Percentiles rank a stretch among this genome's conserved stretches.
phyloP scores from a whole-genome alignment of 805 yeast genomes.

The Saccharomycopsis javanensis region DNA sequence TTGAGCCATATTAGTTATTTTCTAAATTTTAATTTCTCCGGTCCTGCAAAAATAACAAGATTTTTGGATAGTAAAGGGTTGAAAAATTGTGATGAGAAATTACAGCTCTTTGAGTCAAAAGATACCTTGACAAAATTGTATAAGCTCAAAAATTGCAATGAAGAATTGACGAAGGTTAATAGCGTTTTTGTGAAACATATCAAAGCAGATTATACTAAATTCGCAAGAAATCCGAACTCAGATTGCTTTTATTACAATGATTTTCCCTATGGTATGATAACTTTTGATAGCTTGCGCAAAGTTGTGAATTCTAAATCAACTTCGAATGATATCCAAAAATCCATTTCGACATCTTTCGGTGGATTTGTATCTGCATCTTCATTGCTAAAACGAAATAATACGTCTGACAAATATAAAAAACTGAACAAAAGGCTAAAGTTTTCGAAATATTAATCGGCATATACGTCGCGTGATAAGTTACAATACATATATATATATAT shows the following conservation, averaged over 20 bases:
- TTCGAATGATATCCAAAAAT: neutral
- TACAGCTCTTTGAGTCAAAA: neutral
- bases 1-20: neutral
- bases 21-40: neutral
- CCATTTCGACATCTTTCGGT: neutral
- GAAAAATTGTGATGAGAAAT: neutral
- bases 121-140: neutral
- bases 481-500: no score
- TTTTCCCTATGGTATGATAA: neutral
- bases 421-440: neutral
- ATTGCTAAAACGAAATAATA: neutral
- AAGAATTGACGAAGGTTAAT: neutral
- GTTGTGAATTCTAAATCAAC: neutral
- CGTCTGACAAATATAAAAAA: neutral
- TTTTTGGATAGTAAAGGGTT: neutral
- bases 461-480: no score
- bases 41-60: neutral
- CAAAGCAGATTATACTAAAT: neutral
- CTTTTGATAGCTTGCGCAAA: neutral
- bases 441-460: no score
- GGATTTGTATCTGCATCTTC: neutral
- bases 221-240: neutral
- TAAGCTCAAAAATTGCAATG: neutral
- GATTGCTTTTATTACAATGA: neutral
- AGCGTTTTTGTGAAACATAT: neutral